Conservation (phyloP, 768 basidiomycete species). For the Zangia roseola region DNA sequence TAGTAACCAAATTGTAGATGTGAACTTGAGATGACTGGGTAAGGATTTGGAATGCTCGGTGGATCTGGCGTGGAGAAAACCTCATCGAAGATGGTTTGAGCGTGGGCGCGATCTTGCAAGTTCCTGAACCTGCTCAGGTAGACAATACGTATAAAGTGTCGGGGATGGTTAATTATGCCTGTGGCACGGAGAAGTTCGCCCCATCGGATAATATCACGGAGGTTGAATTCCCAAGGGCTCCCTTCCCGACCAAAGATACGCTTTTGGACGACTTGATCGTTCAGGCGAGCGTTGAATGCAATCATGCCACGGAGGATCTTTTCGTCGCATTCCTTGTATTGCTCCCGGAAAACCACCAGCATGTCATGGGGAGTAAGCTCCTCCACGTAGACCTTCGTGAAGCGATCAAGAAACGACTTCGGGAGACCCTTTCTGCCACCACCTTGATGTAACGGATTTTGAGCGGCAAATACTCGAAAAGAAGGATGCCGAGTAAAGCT, state of each 20-base stretch:
- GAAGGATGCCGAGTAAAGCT: conserved; percentile 85
- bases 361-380: conserved; percentile 80
- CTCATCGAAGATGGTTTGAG: conserved; percentile 52
- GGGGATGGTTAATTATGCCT: conserved; percentile 44
- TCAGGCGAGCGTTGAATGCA: conserved; percentile 69
- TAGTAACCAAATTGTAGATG: conserved; percentile 70
- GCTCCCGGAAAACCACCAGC: conserved; percentile 68
- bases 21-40: conserved; percentile 38
- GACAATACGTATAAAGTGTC: conserved; percentile 62
- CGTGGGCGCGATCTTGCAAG: conserved; percentile 56
- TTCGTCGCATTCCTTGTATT: conserved; percentile 62
- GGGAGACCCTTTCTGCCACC: conserved; percentile 97
- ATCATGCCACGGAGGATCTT: conserved; percentile 73
- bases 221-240: conserved; percentile 96
- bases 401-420: conserved; percentile 95
- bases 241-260: conserved; percentile 76
- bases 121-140: conserved; percentile 89
- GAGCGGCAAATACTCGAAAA: conserved; percentile 98
- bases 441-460: conserved; percentile 94
- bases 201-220: conserved; percentile 94
- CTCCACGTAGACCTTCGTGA: conserved; percentile 95
- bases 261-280: conserved; percentile 60
- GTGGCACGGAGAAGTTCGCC: conserved; percentile 49
- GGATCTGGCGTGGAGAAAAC: conserved; percentile 40
- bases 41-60: conserved; percentile 40